phyloP scores from a whole-genome alignment of 352 stramenopile species.

The Phytophthora melonis region DNA sequence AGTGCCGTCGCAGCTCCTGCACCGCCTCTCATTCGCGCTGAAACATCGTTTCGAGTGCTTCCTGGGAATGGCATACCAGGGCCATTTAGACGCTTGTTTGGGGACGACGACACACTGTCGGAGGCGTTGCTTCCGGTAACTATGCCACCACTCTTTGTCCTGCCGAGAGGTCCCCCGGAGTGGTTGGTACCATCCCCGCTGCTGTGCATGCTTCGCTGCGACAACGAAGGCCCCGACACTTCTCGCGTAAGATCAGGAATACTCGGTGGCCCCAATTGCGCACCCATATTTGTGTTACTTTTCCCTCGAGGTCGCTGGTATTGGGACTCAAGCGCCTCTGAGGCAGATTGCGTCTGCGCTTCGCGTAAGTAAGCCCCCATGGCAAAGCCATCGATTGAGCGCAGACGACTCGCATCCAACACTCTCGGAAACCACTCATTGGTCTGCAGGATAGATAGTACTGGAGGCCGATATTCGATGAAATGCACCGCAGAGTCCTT shows the following conservation, averaged over 20 bases:
- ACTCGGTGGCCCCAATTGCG: constrained; percentile 30
- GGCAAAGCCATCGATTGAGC: constrained; percentile 57
- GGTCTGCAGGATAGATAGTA: constrained; percentile 55
- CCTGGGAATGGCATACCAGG: constrained; percentile 33
- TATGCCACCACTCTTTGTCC: constrained; percentile 41
- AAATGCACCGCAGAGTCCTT: constrained; percentile 69
- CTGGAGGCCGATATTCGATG: constrained; percentile 61
- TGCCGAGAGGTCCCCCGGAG: constrained; percentile 19
- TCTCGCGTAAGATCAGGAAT: constrained; percentile 59
- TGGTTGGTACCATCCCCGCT: constrained; percentile 26
- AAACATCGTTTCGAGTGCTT: constrained; percentile 23
- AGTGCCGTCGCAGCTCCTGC: constrained; percentile 73
- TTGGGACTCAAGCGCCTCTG: constrained; percentile 36
- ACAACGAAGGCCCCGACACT: constrained; percentile 57
- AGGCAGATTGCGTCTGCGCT: constrained; percentile 51
- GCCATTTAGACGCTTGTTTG: constrained; percentile 53
- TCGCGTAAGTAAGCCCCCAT: constrained; percentile 69
- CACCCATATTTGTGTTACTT: constrained; percentile 42
- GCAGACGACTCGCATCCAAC: constrained; percentile 52
- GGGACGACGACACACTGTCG: constrained; percentile 55
- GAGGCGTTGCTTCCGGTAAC: constrained; percentile 41
- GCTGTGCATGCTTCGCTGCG: constrained; percentile 49
- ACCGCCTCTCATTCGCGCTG: constrained; percentile 54
- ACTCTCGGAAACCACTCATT: constrained; percentile 54
- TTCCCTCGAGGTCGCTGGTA: constrained; percentile 49